These are phyloP conservation scores for Hymenoscyphus fraxineus DNA, from an alignment of 2,329 filamentous ascomycete species.

Conservation along the genomic window DNA sequence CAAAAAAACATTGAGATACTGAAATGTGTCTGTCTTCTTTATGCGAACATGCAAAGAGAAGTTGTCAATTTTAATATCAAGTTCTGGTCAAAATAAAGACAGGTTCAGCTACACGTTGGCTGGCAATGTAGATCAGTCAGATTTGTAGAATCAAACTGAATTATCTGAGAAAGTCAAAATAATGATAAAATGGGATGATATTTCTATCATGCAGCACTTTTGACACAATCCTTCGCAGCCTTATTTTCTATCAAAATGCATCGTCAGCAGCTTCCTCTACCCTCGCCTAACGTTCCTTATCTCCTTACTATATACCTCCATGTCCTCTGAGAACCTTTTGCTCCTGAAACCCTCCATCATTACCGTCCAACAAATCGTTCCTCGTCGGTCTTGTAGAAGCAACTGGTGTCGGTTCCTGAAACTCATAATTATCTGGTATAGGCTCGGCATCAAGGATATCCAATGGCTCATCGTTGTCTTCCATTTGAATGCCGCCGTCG, in stretches of 20 bases:
- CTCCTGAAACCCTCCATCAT: not conserved
- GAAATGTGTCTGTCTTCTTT: not conserved
- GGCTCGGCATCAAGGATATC: conserved; percentile 4
- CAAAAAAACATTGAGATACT: not conserved
- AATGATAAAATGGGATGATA: too few species aligned
- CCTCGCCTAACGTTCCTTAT: not conserved
- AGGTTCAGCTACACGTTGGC: too few species aligned
- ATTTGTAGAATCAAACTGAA: too few species aligned
- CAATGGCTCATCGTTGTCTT: conserved; percentile 7
- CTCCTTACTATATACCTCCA: not conserved
- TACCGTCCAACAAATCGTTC: not conserved
- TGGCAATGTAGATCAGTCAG: too few species aligned
- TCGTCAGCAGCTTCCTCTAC: not conserved
- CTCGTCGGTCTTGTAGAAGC: not conserved
- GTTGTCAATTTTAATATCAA: not conserved
- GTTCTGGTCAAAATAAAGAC: not conserved
- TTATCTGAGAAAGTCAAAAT: too few species aligned
- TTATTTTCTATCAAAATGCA: not conserved
- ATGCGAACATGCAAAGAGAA: not conserved
- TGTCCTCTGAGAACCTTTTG: not conserved
- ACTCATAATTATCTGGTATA: conserved; percentile 3
- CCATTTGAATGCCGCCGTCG: conserved; percentile 14
- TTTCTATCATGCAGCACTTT: too few species aligned
- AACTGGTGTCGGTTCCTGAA: not conserved
- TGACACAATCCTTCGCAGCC: not conserved